A percentile compares a stretch with the other conserved stretches of the same genome.
These are phyloP conservation scores for Cicer pinnatifidum DNA, from an alignment of 306 rosid genomes.

Conservation along the genomic window DNA sequence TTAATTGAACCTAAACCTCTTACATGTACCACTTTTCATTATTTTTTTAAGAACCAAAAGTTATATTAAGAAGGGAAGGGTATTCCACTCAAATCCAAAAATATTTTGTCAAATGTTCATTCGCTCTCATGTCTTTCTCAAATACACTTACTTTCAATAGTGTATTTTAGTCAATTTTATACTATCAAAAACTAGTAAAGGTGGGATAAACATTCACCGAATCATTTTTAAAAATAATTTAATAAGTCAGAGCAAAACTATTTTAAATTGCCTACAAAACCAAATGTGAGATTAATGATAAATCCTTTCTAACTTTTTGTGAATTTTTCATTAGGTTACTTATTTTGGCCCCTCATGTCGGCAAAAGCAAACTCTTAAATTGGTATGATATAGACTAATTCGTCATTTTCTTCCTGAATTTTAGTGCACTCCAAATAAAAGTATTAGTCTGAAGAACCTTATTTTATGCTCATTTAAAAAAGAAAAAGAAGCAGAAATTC, in stretches of 20 bases:
- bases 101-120: no score
- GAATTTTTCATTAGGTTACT: conserved; percentile 34
- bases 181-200: no score
- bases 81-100: neutral
- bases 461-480: conserved; percentile 7
- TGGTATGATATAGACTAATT: conserved; percentile 44
- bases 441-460: conserved; percentile 27
- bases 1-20: conserved; percentile 43
- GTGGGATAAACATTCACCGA: no score
- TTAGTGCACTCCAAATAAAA: conserved; percentile 34
- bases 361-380: conserved; percentile 41
- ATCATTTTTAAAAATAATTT: no score
- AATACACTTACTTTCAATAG: no score
- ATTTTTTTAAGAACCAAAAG: neutral
- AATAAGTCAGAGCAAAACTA: no score
- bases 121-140: no score
- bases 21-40: conserved; percentile 39
- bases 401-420: conserved; percentile 45
- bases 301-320: neutral
- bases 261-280: neutral
- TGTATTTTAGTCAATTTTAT: no score
- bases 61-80: neutral
- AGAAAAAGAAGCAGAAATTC: neutral
- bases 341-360: conserved; percentile 32
- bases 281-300: neutral